These are phyloP conservation scores for Hyparrhenia diplandra DNA, from an alignment of 176 grass and related monocot species.

Conservation along the genomic window DNA sequence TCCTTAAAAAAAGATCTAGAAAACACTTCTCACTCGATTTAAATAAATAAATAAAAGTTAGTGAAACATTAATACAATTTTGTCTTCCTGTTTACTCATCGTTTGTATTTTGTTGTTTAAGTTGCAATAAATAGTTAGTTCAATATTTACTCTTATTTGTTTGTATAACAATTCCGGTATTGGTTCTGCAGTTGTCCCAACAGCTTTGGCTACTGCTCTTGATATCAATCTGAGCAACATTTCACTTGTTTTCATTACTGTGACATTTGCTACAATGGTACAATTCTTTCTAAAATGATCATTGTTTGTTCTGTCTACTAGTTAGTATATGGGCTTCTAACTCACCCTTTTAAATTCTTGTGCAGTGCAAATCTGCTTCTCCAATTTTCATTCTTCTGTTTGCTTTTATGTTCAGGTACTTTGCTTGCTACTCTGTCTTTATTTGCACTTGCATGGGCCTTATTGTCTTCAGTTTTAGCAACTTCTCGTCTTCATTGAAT, in stretches of 20 bases:
- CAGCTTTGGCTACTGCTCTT: slow-evolving; percentile 86
- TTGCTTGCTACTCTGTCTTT: background rate
- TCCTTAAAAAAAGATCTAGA: no score
- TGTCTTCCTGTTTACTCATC: background rate
- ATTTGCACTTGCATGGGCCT: background rate
- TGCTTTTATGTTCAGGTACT: slow-evolving; percentile 94
- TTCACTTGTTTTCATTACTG: slow-evolving; percentile 95
- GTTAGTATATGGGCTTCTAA: slow-evolving; percentile 9
- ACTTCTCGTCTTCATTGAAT: background rate
- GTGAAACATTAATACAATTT: background rate
- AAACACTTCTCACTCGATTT: background rate
- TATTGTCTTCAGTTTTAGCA: background rate
- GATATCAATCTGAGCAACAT: slow-evolving; percentile 97
- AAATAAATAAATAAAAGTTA: background rate
- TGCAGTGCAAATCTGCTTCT: slow-evolving; percentile 95
- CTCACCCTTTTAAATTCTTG: slow-evolving; percentile 24
- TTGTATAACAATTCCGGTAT: slow-evolving; percentile 25
- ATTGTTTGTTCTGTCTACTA: slow-evolving; percentile 2
- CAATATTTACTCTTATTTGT: background rate
- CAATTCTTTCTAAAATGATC: slow-evolving; percentile 27
- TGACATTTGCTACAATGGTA: slow-evolving; percentile 99
- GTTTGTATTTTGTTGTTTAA: background rate
- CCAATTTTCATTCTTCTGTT: slow-evolving; percentile 96
- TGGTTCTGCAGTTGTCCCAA: slow-evolving; percentile 79
- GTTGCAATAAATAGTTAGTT: background rate